Conservation (phyloP, 345 rosid species). For the Salix dunnii region DNA sequence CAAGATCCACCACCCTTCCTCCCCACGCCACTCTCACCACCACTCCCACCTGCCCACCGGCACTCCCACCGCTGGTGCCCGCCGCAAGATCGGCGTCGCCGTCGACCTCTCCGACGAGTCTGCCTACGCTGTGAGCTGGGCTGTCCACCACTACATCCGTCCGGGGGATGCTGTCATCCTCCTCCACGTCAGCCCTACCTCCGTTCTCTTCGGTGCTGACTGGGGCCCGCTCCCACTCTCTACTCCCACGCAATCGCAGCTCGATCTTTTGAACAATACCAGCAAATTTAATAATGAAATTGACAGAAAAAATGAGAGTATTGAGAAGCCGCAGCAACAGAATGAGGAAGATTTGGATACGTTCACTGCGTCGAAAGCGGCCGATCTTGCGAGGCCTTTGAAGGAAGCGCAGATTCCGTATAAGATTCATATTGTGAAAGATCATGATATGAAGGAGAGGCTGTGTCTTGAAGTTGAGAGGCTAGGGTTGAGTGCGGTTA, state of each 20-base stretch:
- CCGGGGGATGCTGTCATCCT: slow-evolving; percentile 90
- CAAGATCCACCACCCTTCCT: slow-evolving; percentile 32
- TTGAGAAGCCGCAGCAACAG: slow-evolving; percentile 23
- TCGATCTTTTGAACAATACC: neutral
- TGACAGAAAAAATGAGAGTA: neutral
- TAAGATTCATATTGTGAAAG: slow-evolving; percentile 89
- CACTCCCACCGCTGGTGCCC: slow-evolving; percentile 72
- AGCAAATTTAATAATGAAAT: neutral
- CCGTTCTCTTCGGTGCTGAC: slow-evolving; percentile 94
- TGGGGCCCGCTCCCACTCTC: slow-evolving; percentile 88
- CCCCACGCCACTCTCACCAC: slow-evolving; percentile 16
- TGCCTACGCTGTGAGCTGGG: slow-evolving; percentile 86
- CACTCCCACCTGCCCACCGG: slow-evolving; percentile 30
- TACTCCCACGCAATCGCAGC: slow-evolving; percentile 20
- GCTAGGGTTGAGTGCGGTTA: slow-evolving; percentile 66
- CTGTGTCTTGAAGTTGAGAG: slow-evolving; percentile 85
- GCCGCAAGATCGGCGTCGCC: slow-evolving; percentile 87
- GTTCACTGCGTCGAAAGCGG: slow-evolving; percentile 56
- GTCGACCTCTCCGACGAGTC: slow-evolving; percentile 88
- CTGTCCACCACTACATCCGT: slow-evolving; percentile 80
- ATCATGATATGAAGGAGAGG: slow-evolving; percentile 96
- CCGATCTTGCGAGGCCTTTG: slow-evolving; percentile 79
- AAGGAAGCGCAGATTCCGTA: slow-evolving; percentile 78
- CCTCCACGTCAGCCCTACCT: slow-evolving; percentile 95
- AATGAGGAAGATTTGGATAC: slow-evolving; percentile 73